Evolutionary conservation across 345 rosid species (phyloP).

Genomic region (Eucalyptus marginata): DNA sequence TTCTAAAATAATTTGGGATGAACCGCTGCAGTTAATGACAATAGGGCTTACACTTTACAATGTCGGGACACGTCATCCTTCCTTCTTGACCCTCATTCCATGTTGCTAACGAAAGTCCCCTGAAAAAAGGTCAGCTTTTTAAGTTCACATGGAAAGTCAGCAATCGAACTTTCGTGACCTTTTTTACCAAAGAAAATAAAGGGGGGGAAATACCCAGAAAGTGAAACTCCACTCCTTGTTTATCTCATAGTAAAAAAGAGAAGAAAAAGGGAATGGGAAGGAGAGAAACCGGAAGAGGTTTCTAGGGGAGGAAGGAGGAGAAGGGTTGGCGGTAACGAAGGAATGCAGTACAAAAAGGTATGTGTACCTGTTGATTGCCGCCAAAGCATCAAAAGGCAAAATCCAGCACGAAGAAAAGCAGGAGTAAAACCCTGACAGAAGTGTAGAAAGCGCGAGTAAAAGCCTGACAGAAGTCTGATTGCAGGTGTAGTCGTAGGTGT

Average conservation of each 20-base stretch:
- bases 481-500: background rate
- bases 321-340: background rate
- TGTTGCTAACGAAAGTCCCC: background rate
- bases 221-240: background rate
- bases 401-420: background rate
- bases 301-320: background rate
- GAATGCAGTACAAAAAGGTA: background rate
- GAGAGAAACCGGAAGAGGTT: background rate
- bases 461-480: background rate
- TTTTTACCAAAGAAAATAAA: background rate
- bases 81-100: background rate
- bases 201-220: background rate
- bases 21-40: background rate
- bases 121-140: background rate
- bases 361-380: background rate
- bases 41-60: background rate
- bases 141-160: background rate
- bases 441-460: background rate
- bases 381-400: background rate
- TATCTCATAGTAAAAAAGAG: background rate
- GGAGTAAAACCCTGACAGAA: background rate
- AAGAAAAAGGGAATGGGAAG: background rate
- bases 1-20: background rate
- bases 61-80: background rate
- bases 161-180: background rate